Base-by-base conservation (phyloP, 1,284 basidiomycete species). In the Cryptococcus sp. region DNA sequence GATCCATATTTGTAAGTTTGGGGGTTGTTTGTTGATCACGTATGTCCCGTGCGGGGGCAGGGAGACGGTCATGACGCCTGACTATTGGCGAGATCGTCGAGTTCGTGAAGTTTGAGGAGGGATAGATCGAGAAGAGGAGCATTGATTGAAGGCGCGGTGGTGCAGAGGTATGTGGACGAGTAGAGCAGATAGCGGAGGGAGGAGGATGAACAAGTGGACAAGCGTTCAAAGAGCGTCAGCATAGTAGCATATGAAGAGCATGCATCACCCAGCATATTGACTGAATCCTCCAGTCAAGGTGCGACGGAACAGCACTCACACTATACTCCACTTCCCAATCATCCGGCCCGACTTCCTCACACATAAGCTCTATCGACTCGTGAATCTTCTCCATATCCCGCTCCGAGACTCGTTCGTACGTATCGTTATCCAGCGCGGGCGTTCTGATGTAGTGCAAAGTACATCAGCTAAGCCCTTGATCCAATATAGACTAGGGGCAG, bases 1-100 rank as follows among this genome's bases (percentile, higher is more conserved):
- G 38, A 99, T 83, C 95, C 95, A 99, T 73, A 99, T 98, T 78
- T 99, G 96, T 79, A 93, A 93, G 76, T 98, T 98, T 5, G 96
- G 95, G 10, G 95, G 95, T 78, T 99, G 95, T 82, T 99, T 99
- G 82, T 99, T 99, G 81, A 99, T 90, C 44, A 98, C 95, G 80
- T 97, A 99, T n/a, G 91, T 98, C 19, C 94, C 94, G 62, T 89
- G 82, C 8, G 84, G 81, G 39, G 90, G 93, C 19, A 97, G 82
- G 49, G 84, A 83, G 52, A 98, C 84, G 2, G 92, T 99, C 59
- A 99, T 80, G 35, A 99, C 95, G 23, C 95, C 95, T 66, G 87
- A 86, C 89, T 91, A 73, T 16, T 45, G 57, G 31, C n/a, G 25
- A 53, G 49, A 38, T 41, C 39, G 39, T 41, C n/a, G n/a, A 50